These are phyloP conservation scores for Wolfiporia cocos DNA, from an alignment of 1,284 basidiomycete genomes.

Conservation along the genomic window DNA sequence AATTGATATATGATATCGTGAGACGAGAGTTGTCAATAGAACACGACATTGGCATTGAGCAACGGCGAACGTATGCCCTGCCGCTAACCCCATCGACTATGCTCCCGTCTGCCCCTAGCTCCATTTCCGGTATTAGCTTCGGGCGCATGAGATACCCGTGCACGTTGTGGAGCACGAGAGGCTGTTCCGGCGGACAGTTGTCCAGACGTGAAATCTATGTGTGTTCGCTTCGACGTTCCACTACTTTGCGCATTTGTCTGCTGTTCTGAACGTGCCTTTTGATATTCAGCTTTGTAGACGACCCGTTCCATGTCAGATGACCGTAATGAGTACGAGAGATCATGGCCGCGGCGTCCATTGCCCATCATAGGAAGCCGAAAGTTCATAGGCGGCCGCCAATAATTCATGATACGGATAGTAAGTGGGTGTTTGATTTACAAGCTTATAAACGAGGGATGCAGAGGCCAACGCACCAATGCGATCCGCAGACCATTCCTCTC, in stretches of 20 bases:
- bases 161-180: constrained; percentile 1
- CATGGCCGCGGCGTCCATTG: neutral
- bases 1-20: no score
- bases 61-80: no score
- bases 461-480: constrained; percentile 51
- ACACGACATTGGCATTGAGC: no score
- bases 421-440: neutral
- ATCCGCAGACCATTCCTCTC: constrained; percentile 63
- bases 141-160: constrained; percentile 1
- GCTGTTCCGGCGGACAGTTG: constrained; percentile 7
- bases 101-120: constrained; percentile 12
- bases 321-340: neutral
- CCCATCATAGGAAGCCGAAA: neutral
- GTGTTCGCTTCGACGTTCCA: constrained; percentile 38
- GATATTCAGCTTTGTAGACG: constrained; percentile 29
- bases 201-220: constrained; percentile 47
- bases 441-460: neutral
- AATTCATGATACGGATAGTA: neutral
- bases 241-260: constrained; percentile 40
- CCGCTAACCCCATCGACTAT: constrained; percentile 18
- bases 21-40: no score
- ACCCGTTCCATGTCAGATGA: neutral
- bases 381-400: neutral
- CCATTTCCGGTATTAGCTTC: constrained; percentile 14
- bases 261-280: constrained; percentile 56